Evolutionary conservation across 306 rosid species (phyloP).

Genomic region (Ziziphus jujuba): DNA sequence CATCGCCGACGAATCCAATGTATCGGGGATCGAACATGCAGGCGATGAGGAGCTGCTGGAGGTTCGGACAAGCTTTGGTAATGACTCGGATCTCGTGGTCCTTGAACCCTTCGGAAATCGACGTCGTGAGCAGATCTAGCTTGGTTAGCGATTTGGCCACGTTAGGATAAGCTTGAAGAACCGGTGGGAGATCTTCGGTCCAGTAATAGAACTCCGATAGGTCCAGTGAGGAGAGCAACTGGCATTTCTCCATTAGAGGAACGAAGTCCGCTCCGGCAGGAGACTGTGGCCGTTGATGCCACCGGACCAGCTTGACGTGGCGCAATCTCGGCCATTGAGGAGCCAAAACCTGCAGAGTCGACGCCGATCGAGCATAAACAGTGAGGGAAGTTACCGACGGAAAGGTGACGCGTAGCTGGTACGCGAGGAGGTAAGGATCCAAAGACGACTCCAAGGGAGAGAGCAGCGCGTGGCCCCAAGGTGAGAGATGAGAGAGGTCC

Average conservation of each 20-base stretch:
- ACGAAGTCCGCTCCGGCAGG: constrained; percentile 59
- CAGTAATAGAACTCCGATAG: constrained; percentile 84
- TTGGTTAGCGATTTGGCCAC: constrained; percentile 56
- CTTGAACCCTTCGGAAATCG: constrained; percentile 67
- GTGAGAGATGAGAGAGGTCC: constrained; percentile 76
- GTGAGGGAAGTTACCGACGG: constrained; percentile 69
- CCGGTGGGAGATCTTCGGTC: constrained; percentile 85
- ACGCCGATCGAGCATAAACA: constrained; percentile 64
- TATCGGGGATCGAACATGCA: constrained; percentile 82
- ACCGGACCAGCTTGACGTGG: constrained; percentile 70
- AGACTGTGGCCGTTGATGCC: constrained; percentile 77
- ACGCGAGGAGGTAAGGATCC: constrained; percentile 61
- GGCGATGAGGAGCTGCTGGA: constrained; percentile 58
- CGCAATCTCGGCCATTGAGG: constrained; percentile 72
- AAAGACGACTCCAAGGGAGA: constrained; percentile 33
- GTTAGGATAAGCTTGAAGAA: constrained; percentile 42
- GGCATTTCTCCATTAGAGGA: constrained; percentile 55
- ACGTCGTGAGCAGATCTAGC: constrained; percentile 62
- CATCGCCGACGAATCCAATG: constrained; percentile 77
- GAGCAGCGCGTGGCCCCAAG: constrained; percentile 89
- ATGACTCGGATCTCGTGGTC: constrained; percentile 58
- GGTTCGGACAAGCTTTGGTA: constrained; percentile 68
- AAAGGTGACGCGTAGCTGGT: constrained; percentile 59
- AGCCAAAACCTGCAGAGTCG: constrained; percentile 51
- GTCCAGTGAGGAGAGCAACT: constrained; percentile 57